Evolutionary conservation across 2,329 filamentous ascomycete species (phyloP).

Genomic region (Diplodia corticola): DNA sequence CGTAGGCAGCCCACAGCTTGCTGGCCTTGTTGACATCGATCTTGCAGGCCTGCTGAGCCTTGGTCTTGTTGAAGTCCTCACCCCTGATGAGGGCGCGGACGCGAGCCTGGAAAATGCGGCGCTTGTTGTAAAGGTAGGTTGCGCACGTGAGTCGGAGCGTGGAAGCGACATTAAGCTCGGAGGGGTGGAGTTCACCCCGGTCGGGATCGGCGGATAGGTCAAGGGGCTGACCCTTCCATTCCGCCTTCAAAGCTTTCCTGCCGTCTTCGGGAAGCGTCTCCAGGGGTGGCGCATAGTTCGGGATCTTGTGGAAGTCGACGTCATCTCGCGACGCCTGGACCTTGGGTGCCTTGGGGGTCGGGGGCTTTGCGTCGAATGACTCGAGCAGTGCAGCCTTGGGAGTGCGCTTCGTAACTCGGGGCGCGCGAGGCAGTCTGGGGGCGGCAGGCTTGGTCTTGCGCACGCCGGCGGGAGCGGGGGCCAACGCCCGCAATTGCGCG

Average conservation of each 20-base stretch:
- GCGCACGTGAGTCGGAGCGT: constrained; percentile 81
- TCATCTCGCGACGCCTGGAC: constrained; percentile 80
- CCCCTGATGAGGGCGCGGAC: constrained; percentile 65
- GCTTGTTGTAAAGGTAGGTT: constrained; percentile 89
- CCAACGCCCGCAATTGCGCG: constrained; percentile 38
- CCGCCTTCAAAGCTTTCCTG: constrained; percentile 70
- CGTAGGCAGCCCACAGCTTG: constrained; percentile 86
- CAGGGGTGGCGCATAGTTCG: constrained; percentile 71
- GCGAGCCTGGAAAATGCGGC: constrained; percentile 80
- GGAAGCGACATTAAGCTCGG: constrained; percentile 75
- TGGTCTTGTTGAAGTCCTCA: constrained; percentile 92
- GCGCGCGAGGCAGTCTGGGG: constrained; percentile 35
- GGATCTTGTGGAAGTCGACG: constrained; percentile 72
- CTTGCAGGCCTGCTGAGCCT: constrained; percentile 94
- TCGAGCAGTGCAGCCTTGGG: constrained; percentile 34
- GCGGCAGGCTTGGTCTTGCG: constrained; percentile 38
- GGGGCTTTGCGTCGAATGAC: constrained; percentile 43
- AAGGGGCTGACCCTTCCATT: constrained; percentile 81
- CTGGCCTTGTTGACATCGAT: constrained; percentile 98
- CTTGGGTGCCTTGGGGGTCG: constrained; percentile 49
- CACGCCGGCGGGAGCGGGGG: constrained; percentile 38
- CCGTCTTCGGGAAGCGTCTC: constrained; percentile 63
- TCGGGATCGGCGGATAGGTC: constrained; percentile 74
- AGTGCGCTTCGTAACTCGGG: constrained; percentile 38
- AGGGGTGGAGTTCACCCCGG: constrained; percentile 68